Evolutionary conservation across 208 protist species (phyloP).

Genomic region (Acanthamoeba lenticulata): DNA sequence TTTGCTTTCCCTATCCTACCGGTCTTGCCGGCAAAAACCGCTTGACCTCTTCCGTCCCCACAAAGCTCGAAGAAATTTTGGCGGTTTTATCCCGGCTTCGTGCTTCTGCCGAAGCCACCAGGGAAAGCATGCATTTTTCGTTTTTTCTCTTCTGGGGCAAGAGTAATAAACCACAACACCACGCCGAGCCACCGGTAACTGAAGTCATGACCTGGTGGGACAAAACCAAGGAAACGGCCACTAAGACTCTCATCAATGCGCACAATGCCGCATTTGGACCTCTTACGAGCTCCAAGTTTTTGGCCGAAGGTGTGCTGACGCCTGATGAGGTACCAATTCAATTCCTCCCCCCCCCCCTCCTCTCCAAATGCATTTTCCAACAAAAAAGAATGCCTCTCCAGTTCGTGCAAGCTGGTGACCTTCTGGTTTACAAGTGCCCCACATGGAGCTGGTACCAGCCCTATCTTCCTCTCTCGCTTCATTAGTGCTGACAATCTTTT

Average conservation of each 20-base stretch:
- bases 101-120: too few relatives aligned
- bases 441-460: constrained; percentile 93
- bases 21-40: too few relatives aligned
- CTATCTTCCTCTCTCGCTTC: not conserved
- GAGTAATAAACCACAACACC: too few relatives aligned
- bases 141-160: too few relatives aligned
- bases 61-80: too few relatives aligned
- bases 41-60: too few relatives aligned
- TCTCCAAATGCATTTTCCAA: constrained; percentile 2
- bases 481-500: constrained; percentile 44
- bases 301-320: constrained; percentile 86
- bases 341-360: not conserved
- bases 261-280: constrained; percentile 75
- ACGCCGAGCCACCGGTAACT: too few relatives aligned
- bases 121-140: too few relatives aligned
- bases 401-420: constrained; percentile 96
- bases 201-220: constrained; percentile 31
- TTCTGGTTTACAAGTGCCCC: constrained; percentile 94
- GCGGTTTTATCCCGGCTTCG: too few relatives aligned
- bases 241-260: constrained; percentile 75
- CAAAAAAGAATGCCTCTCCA: constrained; percentile 58
- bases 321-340: constrained; percentile 82
- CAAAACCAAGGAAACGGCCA: constrained; percentile 70
- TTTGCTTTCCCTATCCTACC: too few relatives aligned
- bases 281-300: constrained; percentile 83